Base-by-base conservation (phyloP, 2,329 filamentous ascomycete species). In the Cladosporium oxysporum region DNA sequence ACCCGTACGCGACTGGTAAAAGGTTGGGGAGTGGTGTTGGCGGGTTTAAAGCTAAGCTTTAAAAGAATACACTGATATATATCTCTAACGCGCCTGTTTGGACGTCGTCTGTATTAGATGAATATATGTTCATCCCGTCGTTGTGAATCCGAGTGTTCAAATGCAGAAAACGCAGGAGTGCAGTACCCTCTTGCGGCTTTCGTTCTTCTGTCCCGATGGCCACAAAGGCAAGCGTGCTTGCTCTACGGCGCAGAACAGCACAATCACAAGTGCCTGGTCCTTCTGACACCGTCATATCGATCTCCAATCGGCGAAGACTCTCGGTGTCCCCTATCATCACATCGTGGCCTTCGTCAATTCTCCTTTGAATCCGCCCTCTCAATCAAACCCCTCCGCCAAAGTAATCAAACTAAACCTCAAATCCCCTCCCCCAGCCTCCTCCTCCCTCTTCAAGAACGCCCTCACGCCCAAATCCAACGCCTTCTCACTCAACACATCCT, bases 391-490 rank as follows among this genome's bases (percentile, higher is more conserved):
- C 69, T 85, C 83, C 49, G 85, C 85, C 70, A 90, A 74, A 66
- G 84, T 86, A 64, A 89, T 84, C 64, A 89, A 74, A 77, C 87
- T 89, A 76, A 90, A 90, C 69, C 87, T 81, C 77, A 88, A 73
- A 76, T 88, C 85, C 14, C 85, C 86, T 5, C 82, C 85, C 58
- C 82, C 82, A 21, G 80, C 81, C 67, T 82, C 80, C 62, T 80
- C 77, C 74, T 89, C 87, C 29, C 83, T 80, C 76, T 83, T 84
- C 75, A 90, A 77, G 67, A 90, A 89, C 62, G 80, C 81, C 69
- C 84, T 80, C 1, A 89, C 84, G 2, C 93, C 93, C 73, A 92
- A 77, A 35, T 88, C 83, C 73, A 97, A 79, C 10, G 91, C 93
- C 77, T 86, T 88, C 65, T 90, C 84, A 76, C 91, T 92, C 66